phyloP scores from a whole-genome alignment of 2,329 filamentous ascomycete genomes.

The Dactylella cylindrospora region DNA sequence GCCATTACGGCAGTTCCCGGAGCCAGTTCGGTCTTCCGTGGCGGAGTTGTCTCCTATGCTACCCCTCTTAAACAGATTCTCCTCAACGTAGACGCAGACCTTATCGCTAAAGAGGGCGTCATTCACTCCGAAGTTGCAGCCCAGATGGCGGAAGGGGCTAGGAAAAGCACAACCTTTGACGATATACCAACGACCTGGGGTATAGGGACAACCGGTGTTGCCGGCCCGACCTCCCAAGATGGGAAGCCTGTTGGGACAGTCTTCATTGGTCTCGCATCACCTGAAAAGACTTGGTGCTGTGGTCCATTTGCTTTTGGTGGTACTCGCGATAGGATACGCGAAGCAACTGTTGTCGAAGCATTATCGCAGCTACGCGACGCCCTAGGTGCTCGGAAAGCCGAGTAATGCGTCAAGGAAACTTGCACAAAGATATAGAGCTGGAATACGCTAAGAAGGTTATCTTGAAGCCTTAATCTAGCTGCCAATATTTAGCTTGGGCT shows the following conservation, averaged over 20 bases:
- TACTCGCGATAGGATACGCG: slow-evolving; percentile 44
- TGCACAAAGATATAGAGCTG: too few species aligned
- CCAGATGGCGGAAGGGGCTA: slow-evolving; percentile 46
- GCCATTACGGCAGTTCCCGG: neutral
- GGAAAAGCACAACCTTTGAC: slow-evolving; percentile 26
- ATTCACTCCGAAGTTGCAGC: slow-evolving; percentile 46
- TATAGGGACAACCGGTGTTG: slow-evolving; percentile 49
- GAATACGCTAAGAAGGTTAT: too few species aligned
- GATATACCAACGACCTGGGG: slow-evolving; percentile 46
- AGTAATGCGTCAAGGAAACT: too few species aligned
- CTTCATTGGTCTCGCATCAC: slow-evolving; percentile 46
- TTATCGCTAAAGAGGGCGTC: slow-evolving; percentile 47
- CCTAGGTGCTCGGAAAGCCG: too few species aligned
- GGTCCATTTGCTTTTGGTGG: slow-evolving; percentile 48
- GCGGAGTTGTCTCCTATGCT: neutral
- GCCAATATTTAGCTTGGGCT: too few species aligned
- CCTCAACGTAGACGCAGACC: slow-evolving; percentile 46
- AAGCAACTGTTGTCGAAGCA: slow-evolving; percentile 48
- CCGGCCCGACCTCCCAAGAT: slow-evolving; percentile 48
- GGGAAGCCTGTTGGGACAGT: slow-evolving; percentile 48
- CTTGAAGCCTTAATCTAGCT: too few species aligned
- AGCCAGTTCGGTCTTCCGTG: neutral
- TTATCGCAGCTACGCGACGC: too few species aligned
- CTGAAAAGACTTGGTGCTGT: slow-evolving; percentile 26
- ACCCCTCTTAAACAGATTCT: slow-evolving; percentile 52